phyloP scores from a whole-genome alignment of 176 grass and related monocot genomes.

The Cenchrus americanus region DNA sequence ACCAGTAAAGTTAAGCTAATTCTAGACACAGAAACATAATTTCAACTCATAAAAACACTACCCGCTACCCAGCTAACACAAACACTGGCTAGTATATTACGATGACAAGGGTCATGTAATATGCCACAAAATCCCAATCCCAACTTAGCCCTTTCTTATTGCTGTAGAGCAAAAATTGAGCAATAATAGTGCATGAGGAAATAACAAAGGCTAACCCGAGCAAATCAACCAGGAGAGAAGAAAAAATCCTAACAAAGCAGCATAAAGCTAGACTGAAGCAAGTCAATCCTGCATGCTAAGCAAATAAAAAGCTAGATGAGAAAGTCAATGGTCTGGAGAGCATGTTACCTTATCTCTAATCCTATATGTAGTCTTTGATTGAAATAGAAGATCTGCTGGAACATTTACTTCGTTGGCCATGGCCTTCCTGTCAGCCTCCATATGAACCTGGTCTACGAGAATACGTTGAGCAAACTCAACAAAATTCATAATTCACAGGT shows the following conservation, averaged over 20 bases:
- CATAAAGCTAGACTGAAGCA: conserved; percentile 16
- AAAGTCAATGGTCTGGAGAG: background rate
- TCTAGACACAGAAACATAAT: conserved; percentile 24
- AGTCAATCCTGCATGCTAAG: background rate
- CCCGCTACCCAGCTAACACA: background rate
- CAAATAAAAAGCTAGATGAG: conserved; percentile 18
- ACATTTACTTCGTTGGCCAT: conserved; percentile 63
- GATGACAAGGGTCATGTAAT: background rate
- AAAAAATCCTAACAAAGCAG: conserved; percentile 12
- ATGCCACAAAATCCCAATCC: background rate
- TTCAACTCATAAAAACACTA: background rate
- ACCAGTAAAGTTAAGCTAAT: background rate
- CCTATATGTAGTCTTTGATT: conserved; percentile 77
- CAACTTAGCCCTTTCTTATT: background rate
- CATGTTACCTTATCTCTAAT: conserved; percentile 77
- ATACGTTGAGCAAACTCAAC: conserved; percentile 21
- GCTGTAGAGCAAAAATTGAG: background rate
- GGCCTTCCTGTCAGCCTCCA: conserved; percentile 89
- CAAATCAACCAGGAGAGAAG: background rate
- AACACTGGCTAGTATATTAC: background rate
- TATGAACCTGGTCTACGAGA: conserved; percentile 84
- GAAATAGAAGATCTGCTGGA: conserved; percentile 57
- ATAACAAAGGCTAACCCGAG: background rate
- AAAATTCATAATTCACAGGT: conserved; percentile 33
- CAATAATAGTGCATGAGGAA: background rate